Evolutionary conservation across 2,329 filamentous ascomycete genomes (phyloP), one percentile per base, ranked within the genome.

Genomic region (Colletotrichum sp.): DNA sequence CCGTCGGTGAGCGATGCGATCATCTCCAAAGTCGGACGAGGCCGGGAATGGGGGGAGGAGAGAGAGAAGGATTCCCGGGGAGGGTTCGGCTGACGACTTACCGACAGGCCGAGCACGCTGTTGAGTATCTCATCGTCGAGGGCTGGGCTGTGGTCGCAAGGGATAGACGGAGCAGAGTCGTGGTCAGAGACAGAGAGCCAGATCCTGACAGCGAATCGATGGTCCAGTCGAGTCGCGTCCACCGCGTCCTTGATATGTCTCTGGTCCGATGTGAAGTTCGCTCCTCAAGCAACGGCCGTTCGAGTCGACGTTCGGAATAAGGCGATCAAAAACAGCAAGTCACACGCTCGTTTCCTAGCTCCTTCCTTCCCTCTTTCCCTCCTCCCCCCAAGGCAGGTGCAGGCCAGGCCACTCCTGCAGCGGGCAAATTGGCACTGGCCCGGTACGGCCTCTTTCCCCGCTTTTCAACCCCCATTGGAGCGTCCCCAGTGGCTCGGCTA

Each of bases 81-180:
- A 26, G 57, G 24, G 7, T 5, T 64, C 69, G 63, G 55, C 39
- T 36, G 43, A 55, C 10, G 60, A 69, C 77, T 77, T 77, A 78
- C 77, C 77, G 75, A 71, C 77, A 78, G 24, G 77, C 77, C 68
- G 77, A 78, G 68, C 77, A 78, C 10, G 77, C 77, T 63, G 77
- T 78, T 55, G 77, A 78, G 52, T 78, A 78, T 48, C 77, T 78
- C 77, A 78, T 78, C 3, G 28, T 66, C 21, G 43, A 34, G 21
- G 21, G 32, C 32, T 48, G 55, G 32, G 52, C 34, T 48, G 55
- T 32, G 24, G 55, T 36, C 21, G 55, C n/a, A 12, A 28, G 43
- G 57, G 61, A 64, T 14, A 14, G 30, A 21, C 34, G n/a, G n/a
- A 13, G 24, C 7, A 30, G 55, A 59, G 8, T 24, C 59, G 30